Evolutionary conservation across 768 basidiomycete species (phyloP).

Genomic region (Phlebiopsis gigantea): DNA sequence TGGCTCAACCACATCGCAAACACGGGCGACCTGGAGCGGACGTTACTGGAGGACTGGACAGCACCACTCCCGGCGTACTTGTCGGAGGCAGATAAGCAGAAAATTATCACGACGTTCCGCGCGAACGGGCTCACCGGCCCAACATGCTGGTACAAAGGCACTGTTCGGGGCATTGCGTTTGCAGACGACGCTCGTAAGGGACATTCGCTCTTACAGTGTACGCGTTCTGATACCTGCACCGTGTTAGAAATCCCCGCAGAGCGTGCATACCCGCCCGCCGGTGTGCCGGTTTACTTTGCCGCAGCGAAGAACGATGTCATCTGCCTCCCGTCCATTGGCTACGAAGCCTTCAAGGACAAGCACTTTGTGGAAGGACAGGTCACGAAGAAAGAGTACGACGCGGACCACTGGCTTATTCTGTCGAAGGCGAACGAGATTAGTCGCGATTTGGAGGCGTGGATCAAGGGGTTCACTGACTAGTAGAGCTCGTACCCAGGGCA

Average conservation of each 20-base stretch:
- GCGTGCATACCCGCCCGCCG: neutral
- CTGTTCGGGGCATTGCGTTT: neutral
- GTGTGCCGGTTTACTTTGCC: constrained; percentile 5
- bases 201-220: too few relatives aligned
- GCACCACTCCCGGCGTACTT: constrained; percentile 26
- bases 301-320: neutral
- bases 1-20: constrained; percentile 33
- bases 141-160: constrained; percentile 34
- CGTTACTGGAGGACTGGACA: constrained; percentile 24
- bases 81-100: constrained; percentile 27
- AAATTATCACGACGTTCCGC: constrained; percentile 19
- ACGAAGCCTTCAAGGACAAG: neutral
- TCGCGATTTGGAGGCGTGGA: constrained; percentile 8
- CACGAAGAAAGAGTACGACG: constrained; percentile 7
- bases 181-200: neutral
- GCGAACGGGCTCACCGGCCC: constrained; percentile 29
- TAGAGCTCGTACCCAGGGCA: too few relatives aligned
- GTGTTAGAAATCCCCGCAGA: neutral
- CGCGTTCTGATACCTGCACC: too few relatives aligned
- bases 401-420: constrained; percentile 9
- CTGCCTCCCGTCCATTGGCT: neutral
- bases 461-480: neutral
- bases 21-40: constrained; percentile 30
- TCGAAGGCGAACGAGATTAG: constrained; percentile 6
- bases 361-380: constrained; percentile 3